Base-by-base conservation (phyloP, 225 moss, liverwort and hornwort species). In the Neckera pumila region DNA sequence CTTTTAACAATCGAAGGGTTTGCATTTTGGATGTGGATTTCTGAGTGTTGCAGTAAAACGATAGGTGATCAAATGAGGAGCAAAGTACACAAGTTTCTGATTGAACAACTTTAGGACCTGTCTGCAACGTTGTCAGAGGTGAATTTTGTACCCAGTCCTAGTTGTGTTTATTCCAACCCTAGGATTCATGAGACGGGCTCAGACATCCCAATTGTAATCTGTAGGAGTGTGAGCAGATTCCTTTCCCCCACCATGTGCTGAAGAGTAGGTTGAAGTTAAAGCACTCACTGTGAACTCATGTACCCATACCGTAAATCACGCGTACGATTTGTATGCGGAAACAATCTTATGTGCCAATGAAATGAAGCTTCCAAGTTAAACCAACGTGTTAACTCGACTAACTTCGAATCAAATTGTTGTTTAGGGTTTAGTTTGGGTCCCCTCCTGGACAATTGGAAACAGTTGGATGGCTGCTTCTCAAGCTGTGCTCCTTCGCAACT, bases 201-300 rank as follows among this genome's bases (percentile, higher is more conserved):
- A 6, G 11, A 21, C n/a, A 66, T 10, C 11, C 36, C 21, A 21
- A 11, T 20, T 36, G 5, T 20, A 54, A 18, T 65, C 36, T 18
- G n/a, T n/a, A n/a, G n/a, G n/a, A n/a, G n/a, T 7, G 2, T 33
- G 33, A 1, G 17, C 33, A n/a, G n/a, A 36, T n/a, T 21, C n/a
- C 17, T 67, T 21, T 21, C 22, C n/a, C 47, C 47, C 21, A 21
- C 67, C 21, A 11, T 21, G 21, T n/a, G 94, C 95, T 15, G 4
- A 64, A 64, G 33, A 63, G 96, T 69, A 93, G 95, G 33, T 94
- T 95, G 96, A 96, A 92, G 85, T 93, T 95, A 22, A 31, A 61
- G 7, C 5, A 5, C 59, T 58, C 54, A 54, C 17, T 16, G 53
- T 53, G 16, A 53, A 53, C 53, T 53, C 53, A 53, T 15, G 53